These are phyloP conservation scores for Gossypium raimondii DNA, from an alignment of 345 rosid genomes.

Conservation along the genomic window DNA sequence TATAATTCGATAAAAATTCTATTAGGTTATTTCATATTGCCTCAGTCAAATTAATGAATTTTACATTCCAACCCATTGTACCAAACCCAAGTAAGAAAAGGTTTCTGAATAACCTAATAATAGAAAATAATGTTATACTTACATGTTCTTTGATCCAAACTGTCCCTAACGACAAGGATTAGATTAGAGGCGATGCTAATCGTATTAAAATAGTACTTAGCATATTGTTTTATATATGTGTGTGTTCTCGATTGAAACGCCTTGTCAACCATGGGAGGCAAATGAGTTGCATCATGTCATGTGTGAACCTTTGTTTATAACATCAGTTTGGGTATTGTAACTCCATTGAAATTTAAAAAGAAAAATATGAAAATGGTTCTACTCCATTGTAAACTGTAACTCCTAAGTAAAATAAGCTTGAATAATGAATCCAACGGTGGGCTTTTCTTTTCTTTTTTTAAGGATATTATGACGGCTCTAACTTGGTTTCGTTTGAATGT, in stretches of 20 bases:
- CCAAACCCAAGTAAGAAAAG: too few relatives aligned
- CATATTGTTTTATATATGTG: too few relatives aligned
- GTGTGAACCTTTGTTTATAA: neutral
- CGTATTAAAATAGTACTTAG: neutral
- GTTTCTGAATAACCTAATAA: too few relatives aligned
- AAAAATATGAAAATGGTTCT: neutral
- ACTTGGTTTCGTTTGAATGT: constrained; percentile 3
- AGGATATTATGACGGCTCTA: neutral
- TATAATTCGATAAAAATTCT: too few relatives aligned
- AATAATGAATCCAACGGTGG: neutral
- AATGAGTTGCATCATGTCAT: neutral
- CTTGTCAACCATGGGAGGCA: neutral
- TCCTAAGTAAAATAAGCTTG: neutral
- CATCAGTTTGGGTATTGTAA: neutral
- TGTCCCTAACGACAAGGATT: too few relatives aligned
- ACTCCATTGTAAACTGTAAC: neutral
- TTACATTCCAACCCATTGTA: too few relatives aligned
- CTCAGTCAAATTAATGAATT: too few relatives aligned
- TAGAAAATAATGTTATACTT: too few relatives aligned
- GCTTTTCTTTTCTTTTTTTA: neutral
- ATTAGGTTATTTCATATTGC: too few relatives aligned
- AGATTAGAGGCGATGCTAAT: neutral
- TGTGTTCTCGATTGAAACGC: neutral
- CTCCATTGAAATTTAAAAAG: neutral
- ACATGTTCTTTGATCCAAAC: too few relatives aligned